phyloP scores from a whole-genome alignment of 2,329 filamentous ascomycete genomes.

The Botrytis squamosa region DNA sequence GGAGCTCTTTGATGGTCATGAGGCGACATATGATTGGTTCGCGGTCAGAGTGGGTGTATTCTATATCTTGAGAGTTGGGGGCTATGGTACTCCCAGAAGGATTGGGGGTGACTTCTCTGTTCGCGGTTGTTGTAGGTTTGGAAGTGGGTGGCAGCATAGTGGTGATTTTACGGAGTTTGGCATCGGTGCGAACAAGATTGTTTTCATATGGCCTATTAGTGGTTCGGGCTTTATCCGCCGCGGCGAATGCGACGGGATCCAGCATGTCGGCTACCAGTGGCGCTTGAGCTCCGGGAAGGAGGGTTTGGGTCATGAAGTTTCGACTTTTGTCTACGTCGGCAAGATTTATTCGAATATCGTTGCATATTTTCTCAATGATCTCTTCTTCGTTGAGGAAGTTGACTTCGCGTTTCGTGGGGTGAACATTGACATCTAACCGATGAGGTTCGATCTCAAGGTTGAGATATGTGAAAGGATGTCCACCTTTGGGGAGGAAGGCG shows the following conservation, averaged over 20 bases:
- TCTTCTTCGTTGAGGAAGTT: slow-evolving; percentile 98
- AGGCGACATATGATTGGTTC: slow-evolving; percentile 70
- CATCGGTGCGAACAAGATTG: slow-evolving; percentile 86
- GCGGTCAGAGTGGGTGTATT: slow-evolving; percentile 72
- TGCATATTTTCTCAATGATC: slow-evolving; percentile 83
- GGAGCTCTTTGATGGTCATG: slow-evolving; percentile 81
- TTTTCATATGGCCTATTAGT: slow-evolving; percentile 73
- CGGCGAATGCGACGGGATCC: slow-evolving; percentile 29
- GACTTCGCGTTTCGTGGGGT: slow-evolving; percentile 94
- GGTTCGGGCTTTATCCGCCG: slow-evolving; percentile 39
- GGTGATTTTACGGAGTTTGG: slow-evolving; percentile 88
- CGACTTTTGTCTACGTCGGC: slow-evolving; percentile 89
- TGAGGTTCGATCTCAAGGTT: slow-evolving; percentile 90
- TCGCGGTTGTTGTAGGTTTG: slow-evolving; percentile 26
- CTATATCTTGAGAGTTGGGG: slow-evolving; percentile 49
- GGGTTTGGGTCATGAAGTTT: slow-evolving; percentile 89
- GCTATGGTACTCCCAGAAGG: slow-evolving; percentile 4
- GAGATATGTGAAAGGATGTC: slow-evolving; percentile 91
- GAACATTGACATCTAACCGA: slow-evolving; percentile 93
- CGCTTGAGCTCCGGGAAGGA: slow-evolving; percentile 68
- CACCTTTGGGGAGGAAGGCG: slow-evolving; percentile 84
- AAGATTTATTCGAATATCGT: slow-evolving; percentile 72
- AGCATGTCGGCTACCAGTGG: slow-evolving; percentile 34
- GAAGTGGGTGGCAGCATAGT: slow-evolving; percentile 76
- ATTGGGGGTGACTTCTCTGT: slow-evolving; percentile 32